Evolutionary conservation across 345 rosid species (phyloP), one percentile per base, ranked within the genome.

Genomic region (Acer saccharum): DNA sequence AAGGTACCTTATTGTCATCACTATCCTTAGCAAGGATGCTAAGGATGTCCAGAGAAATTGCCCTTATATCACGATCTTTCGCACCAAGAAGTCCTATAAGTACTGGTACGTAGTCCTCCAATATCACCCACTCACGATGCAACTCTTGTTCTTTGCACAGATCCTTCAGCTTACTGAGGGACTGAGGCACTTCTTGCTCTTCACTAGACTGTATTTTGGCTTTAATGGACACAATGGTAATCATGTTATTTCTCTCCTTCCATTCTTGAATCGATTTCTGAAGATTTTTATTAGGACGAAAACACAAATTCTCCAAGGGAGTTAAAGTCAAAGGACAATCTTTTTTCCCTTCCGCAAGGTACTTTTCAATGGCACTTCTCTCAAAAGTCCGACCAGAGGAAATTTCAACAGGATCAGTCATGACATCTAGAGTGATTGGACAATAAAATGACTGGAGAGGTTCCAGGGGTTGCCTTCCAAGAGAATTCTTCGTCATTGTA

Each of bases 351-450:
- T 81, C 80, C 9, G 78, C 72, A 61, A 81, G 61, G 80, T 80
- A 81, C 52, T 75, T 81, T 25, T 81, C 80, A 0, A 81, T 73
- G 43, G 80, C 75, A 73, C 75, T 69, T 73, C 80, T 81, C 70
- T 81, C 83, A 0, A 73, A 81, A 18, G 83, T 81, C 35, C 79
- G 69, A 52, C 80, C 80, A 4, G 78, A 68, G 13, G 80, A 81
- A 39, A 44, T 77, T 75, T 81, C 83, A 75, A 81, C 83, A 3
- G 83, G 83, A 58, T 81, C 80, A 27, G 29, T 77, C 83, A 81
- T 81, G 35, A 81, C 71, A 69, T 61, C 75, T 66, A 57, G 68
- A 64, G 83, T 81, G 48, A 81, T 77, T 2, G 80, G 80, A 68
- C 83, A 81, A 50, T n/a, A 73, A 77, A 81, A 81, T 12, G 83